Base-by-base conservation (phyloP, 1,284 basidiomycete species). In the Inonotus obliquus region DNA sequence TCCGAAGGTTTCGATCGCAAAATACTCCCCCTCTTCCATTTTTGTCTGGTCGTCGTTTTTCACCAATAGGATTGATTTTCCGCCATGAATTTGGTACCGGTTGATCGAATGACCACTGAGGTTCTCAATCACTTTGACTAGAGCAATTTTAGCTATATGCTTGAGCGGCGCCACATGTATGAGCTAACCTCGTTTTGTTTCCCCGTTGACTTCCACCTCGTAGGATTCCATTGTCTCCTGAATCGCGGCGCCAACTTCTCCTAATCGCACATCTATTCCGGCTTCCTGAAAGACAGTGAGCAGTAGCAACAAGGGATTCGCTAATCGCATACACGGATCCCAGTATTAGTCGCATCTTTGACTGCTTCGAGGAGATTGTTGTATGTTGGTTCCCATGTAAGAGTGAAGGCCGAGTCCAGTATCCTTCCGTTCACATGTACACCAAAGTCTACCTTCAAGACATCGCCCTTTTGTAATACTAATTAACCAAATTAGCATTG, bases 21-120 rank as follows among this genome's bases (percentile, higher is more conserved):
- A 99, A 74, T 98, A 97, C 72, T 99, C 97, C 39, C 95, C 96
- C 75, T 99, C 97, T 73, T 99, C 97, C 97, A 99, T 99, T 77
- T 94, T 97, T 21, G 91, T 94, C 69, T 87, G 83, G 73, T 96
- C 93, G 59, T 87, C 82, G 65, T 92, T 94, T 75, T 91, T 92
- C 48, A 98, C 93, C 60, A 98, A 85, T 49, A 93, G 83, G 0
- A 99, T 89, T 0, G 90, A 92, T 76, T 99, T 99, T 23, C 85
- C 80, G 9, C 81, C 92, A 71, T 98, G 95, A 65, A 98, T 97
- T 66, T 87, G 85, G 73, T 97, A 96, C n/a, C 79, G 84, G 54
- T 86, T 83, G 69, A 98, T 98, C 11, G 89, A 89, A 73, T 98
- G 96, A 0, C 96, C 95, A 61, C 92, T 95, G 13, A 98, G 82